Base-by-base conservation (phyloP, 2,329 filamentous ascomycete species). In the Nemania diffusa region DNA sequence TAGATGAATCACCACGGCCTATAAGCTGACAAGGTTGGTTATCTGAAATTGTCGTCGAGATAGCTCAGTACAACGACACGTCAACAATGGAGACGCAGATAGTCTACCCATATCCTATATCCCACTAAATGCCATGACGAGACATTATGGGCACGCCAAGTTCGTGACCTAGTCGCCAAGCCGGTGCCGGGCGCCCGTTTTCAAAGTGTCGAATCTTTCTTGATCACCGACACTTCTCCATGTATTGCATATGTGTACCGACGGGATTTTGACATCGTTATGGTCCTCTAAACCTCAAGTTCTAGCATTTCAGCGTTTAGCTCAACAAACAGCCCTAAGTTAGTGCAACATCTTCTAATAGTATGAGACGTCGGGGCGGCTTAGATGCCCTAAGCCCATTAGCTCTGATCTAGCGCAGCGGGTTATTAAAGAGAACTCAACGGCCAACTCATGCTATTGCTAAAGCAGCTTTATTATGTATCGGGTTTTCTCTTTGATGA, bases 21-120 rank as follows among this genome's bases (percentile, higher is more conserved):
- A 22, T 22, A n/a, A n/a, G 53, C 29, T 40, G 2, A 22, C 29
- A n/a, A 20, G 37, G 15, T n/a, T 29, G 20, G 46, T 15, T 34
- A 57, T 29, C 52, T 51, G 34, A 34, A 42, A n/a, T 52, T 52
- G 32, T 58, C 26, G 34, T 44, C 46, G 58, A 24, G 24, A 37
- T 34, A 22, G 5, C 46, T 57, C 24, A 26, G 34, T 58, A 44
- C 34, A 20, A 37, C 40, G 20, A 50, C 59, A 26, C 15, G 15
- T 17, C 40, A 48, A 46, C 8, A 56, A 26, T 4, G n/a, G 42
- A 9, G 34, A 40, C 13, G 34, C 34, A 40, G 13, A 40, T 40
- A 53, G 34, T 15, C 34, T 40, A 40, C 34, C 34, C 29, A 1
- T 20, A 13, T 17, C 24, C 5, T 37, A 6, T 8, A 17, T 56